These are phyloP conservation scores for Capsicum rhomboideum DNA, from an alignment of 257 asterid genomes.

Conservation along the genomic window DNA sequence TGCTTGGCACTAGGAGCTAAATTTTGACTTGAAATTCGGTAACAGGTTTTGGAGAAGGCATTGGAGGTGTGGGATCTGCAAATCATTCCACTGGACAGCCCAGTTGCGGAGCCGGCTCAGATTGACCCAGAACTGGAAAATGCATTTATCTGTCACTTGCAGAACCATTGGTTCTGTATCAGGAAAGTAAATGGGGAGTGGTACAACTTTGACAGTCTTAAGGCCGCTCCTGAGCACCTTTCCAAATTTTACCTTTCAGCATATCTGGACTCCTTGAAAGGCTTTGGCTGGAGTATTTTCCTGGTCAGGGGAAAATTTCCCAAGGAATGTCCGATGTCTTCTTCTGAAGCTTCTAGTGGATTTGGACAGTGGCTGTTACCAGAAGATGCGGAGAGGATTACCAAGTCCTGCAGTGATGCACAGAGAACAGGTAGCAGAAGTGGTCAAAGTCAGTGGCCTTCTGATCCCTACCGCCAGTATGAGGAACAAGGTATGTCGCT, in stretches of 20 bases:
- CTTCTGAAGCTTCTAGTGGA: slow-evolving; percentile 76
- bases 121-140: slow-evolving; percentile 84
- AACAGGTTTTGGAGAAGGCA: slow-evolving; percentile 84
- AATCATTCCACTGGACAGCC: slow-evolving; percentile 87
- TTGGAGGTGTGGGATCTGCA: slow-evolving; percentile 92
- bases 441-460: slow-evolving; percentile 9
- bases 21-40: neutral
- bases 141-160: slow-evolving; percentile 85
- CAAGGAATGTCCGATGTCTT: slow-evolving; percentile 61
- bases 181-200: slow-evolving; percentile 88
- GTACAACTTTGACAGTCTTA: slow-evolving; percentile 44
- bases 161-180: slow-evolving; percentile 94
- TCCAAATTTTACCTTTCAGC: slow-evolving; percentile 97
- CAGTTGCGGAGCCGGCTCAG: slow-evolving; percentile 89
- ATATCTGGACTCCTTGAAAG: slow-evolving; percentile 75
- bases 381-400: slow-evolving; percentile 87
- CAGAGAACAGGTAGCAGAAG: slow-evolving; percentile 17
- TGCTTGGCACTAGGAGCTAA: neutral
- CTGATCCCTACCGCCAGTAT: slow-evolving; percentile 15
- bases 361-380: slow-evolving; percentile 95
- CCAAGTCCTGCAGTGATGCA: slow-evolving; percentile 56
- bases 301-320: slow-evolving; percentile 88
- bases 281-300: slow-evolving; percentile 92
- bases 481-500: slow-evolving; percentile 15
- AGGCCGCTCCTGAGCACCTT: slow-evolving; percentile 79